These are phyloP conservation scores for Eucalyptus albens DNA, from an alignment of 345 rosid species.

Conservation along the genomic window DNA sequence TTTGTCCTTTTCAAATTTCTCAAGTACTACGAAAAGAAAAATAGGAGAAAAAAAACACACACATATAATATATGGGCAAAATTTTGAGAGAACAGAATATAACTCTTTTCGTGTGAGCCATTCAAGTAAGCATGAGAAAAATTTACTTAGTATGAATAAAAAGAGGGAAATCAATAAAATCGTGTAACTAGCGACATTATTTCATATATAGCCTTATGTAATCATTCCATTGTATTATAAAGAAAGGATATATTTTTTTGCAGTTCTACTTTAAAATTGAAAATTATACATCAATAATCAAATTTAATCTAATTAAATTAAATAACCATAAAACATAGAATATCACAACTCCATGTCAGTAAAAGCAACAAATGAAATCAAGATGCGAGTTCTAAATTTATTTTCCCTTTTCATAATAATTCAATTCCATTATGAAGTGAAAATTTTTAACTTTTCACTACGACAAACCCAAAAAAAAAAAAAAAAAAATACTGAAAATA, in stretches of 20 bases:
- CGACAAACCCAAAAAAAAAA: not conserved
- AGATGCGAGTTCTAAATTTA: not conserved
- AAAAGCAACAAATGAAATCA: not conserved
- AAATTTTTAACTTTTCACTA: not conserved
- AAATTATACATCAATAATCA: not conserved
- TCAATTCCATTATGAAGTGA: not conserved
- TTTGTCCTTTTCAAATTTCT: not conserved
- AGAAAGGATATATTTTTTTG: not conserved
- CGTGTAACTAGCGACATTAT: not conserved
- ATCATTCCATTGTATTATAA: not conserved
- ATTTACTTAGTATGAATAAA: not conserved
- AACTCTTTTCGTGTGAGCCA: not conserved
- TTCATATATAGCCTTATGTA: not conserved
- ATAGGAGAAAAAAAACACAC: not conserved
- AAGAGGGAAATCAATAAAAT: not conserved
- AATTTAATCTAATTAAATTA: not conserved
- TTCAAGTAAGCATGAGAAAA: not conserved
- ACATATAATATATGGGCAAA: not conserved
- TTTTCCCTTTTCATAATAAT: not conserved
- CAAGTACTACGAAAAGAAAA: not conserved
- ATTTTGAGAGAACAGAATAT: not conserved
- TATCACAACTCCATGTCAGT: accelerated
- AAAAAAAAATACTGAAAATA: not conserved
- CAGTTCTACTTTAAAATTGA: not conserved
- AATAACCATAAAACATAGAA: not conserved